A percentile compares a stretch with the other conserved stretches of the same genome.
These are phyloP conservation scores for Hypoxylon trugodes DNA, from an alignment of 495 filamentous ascomycete species.

Conservation along the genomic window DNA sequence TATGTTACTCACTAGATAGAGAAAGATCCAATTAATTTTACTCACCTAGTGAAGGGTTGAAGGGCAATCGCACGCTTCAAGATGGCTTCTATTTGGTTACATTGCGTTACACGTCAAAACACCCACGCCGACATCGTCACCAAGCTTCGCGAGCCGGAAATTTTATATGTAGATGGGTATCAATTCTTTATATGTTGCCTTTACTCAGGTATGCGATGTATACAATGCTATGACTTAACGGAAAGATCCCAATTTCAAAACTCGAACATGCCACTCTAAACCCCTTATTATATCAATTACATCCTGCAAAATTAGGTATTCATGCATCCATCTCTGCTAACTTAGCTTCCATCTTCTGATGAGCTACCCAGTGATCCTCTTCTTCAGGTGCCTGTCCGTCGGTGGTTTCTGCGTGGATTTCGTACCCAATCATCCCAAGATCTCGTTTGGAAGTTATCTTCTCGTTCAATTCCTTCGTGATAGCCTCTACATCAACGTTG, in stretches of 20 bases:
- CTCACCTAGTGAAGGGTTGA: background rate
- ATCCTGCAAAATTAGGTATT: background rate
- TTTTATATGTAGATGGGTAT: slow-evolving; percentile 12
- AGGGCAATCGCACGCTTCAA: slow-evolving; percentile 2
- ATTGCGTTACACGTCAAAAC: slow-evolving; percentile 2
- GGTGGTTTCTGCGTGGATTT: background rate
- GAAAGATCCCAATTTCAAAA: slow-evolving; percentile 12
- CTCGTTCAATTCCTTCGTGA: slow-evolving; percentile 76
- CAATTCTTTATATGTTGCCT: slow-evolving; percentile 8
- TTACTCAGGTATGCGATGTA: slow-evolving; percentile 17
- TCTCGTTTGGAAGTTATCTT: slow-evolving; percentile 52
- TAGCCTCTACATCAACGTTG: slow-evolving; percentile 74
- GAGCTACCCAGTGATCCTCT: slow-evolving; percentile 38
- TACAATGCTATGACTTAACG: slow-evolving; percentile 4
- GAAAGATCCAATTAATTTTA: slow-evolving; percentile 17
- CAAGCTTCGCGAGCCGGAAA: background rate
- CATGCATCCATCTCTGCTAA: background rate
- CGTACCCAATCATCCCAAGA: background rate
- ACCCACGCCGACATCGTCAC: no score
- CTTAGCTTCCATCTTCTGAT: slow-evolving; percentile 31
- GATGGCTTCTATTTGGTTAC: background rate
- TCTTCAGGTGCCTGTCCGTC: background rate
- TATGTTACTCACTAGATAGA: slow-evolving; percentile 2
- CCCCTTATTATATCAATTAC: background rate
- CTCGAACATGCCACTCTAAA: slow-evolving; percentile 1